Percentiles rank a stretch among this genome's conserved stretches.
Conservation (phyloP, 345 rosid species). For the Dipteronia dyeriana region DNA sequence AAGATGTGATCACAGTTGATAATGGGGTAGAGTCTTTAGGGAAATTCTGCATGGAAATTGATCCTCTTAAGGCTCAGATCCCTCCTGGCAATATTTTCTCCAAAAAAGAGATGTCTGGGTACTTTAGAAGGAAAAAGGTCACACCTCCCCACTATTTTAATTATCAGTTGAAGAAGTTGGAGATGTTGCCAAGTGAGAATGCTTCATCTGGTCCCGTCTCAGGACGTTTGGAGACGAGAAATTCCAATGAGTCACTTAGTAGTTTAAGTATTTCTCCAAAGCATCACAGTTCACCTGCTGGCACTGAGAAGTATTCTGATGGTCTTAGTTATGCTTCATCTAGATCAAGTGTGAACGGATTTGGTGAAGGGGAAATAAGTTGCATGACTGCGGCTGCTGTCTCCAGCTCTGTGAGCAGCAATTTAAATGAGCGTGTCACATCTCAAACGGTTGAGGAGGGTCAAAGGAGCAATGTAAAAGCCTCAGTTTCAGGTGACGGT, state of each 20-base stretch:
- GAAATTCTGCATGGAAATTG: slow-evolving; percentile 38
- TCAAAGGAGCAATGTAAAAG: slow-evolving; percentile 30
- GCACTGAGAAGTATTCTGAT: slow-evolving; percentile 35
- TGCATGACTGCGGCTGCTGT: slow-evolving; percentile 28
- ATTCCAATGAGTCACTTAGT: slow-evolving; percentile 36
- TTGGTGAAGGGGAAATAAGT: slow-evolving; percentile 26
- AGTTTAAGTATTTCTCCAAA: slow-evolving; percentile 23
- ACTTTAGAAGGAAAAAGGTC: slow-evolving; percentile 54
- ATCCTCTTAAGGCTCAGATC: slow-evolving; percentile 83
- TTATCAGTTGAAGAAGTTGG: slow-evolving; percentile 42
- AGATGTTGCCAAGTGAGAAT: slow-evolving; percentile 32
- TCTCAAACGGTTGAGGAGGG: slow-evolving; percentile 37
- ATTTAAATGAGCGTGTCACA: slow-evolving; percentile 25
- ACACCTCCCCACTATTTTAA: slow-evolving; percentile 56
- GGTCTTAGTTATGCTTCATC: slow-evolving; percentile 34
- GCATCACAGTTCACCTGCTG: slow-evolving; percentile 35
- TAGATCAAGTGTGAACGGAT: slow-evolving; percentile 30
- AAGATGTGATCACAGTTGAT: slow-evolving; percentile 35
- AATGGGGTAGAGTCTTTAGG: slow-evolving; percentile 32
- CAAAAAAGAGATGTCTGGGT: slow-evolving; percentile 76
- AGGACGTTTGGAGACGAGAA: slow-evolving; percentile 33
- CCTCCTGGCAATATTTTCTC: slow-evolving; percentile 84
- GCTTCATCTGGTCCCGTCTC: slow-evolving; percentile 25
- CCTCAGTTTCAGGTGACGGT: slow-evolving; percentile 54
- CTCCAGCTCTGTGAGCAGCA: slow-evolving; percentile 38